Conservation (phyloP, 1,284 basidiomycete genomes). For the Sanghuangporus weigelae region DNA sequence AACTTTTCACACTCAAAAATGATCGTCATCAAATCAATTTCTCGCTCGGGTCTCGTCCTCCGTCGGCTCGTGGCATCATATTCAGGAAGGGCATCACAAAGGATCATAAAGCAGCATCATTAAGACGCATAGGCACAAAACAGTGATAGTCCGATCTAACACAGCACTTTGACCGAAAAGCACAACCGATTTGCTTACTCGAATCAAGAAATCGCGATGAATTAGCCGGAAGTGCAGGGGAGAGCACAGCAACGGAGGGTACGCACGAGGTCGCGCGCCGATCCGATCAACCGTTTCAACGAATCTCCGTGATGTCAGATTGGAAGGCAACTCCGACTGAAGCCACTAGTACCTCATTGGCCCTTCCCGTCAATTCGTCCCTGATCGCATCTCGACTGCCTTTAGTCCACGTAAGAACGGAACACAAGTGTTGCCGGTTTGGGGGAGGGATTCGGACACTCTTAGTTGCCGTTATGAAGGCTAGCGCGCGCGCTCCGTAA, state of each 20-base stretch:
- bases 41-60: background rate
- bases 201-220: background rate
- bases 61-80: background rate
- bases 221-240: background rate
- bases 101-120: background rate
- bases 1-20: background rate
- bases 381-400: background rate
- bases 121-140: background rate
- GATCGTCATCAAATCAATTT: background rate
- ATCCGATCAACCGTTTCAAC: conserved; percentile 1
- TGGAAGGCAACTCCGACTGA: too few relatives aligned
- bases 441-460: background rate
- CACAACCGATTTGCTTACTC: background rate
- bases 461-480: too few relatives aligned
- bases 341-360: too few relatives aligned
- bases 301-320: background rate
- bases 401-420: background rate
- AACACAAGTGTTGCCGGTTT: background rate
- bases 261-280: background rate
- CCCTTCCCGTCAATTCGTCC: background rate
- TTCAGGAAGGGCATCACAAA: background rate
- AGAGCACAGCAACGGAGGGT: background rate
- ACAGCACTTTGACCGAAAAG: background rate
- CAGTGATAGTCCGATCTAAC: background rate
- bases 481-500: too few relatives aligned